A percentile compares a stretch with the other conserved stretches of the same genome.
Evolutionary conservation across 805 yeast species (phyloP).

Genomic region (Kazachstania viticola): DNA sequence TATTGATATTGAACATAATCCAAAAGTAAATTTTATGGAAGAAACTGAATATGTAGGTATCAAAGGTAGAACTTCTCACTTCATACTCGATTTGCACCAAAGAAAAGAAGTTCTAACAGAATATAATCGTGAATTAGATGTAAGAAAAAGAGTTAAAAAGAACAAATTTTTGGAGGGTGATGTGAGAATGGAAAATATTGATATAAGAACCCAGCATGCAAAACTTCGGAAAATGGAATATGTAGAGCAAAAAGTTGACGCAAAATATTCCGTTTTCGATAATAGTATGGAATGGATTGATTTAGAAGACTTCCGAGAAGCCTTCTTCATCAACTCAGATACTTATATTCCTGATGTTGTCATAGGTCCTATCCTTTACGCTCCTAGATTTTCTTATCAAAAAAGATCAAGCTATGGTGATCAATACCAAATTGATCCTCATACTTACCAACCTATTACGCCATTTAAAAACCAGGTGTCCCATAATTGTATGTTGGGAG

Average conservation of each 20-base stretch:
- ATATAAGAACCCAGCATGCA: slow-evolving; percentile 46
- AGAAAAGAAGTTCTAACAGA: slow-evolving; percentile 37
- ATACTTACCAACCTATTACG: slow-evolving; percentile 23
- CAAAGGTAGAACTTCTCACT: slow-evolving; percentile 44
- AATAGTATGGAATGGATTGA: slow-evolving; percentile 53
- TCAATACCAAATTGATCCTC: slow-evolving; percentile 29
- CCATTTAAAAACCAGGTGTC: slow-evolving; percentile 45
- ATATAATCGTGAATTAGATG: slow-evolving; percentile 36
- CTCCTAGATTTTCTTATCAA: slow-evolving; percentile 60
- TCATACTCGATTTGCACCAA: slow-evolving; percentile 59
- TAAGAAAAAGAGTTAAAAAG: slow-evolving; percentile 36
- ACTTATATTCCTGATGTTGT: slow-evolving; percentile 32
- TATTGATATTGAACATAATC: slow-evolving; percentile 22
- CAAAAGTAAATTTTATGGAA: slow-evolving; percentile 10
- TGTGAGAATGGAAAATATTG: slow-evolving; percentile 42
- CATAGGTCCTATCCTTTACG: slow-evolving; percentile 49
- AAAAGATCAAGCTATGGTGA: slow-evolving; percentile 47
- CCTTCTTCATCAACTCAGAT: slow-evolving; percentile 32
- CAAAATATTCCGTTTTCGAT: slow-evolving; percentile 34
- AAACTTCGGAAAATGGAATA: slow-evolving; percentile 27
- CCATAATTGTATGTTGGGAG: slow-evolving; percentile 47
- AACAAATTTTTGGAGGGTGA: slow-evolving; percentile 61
- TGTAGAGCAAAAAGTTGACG: slow-evolving; percentile 10
- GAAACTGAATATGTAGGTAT: slow-evolving; percentile 53
- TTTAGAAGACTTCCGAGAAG: slow-evolving; percentile 47